Evolutionary conservation across 163 green algal species (phyloP), one percentile per base, ranked within the genome.

Genomic region (Chlorella variabilis): DNA sequence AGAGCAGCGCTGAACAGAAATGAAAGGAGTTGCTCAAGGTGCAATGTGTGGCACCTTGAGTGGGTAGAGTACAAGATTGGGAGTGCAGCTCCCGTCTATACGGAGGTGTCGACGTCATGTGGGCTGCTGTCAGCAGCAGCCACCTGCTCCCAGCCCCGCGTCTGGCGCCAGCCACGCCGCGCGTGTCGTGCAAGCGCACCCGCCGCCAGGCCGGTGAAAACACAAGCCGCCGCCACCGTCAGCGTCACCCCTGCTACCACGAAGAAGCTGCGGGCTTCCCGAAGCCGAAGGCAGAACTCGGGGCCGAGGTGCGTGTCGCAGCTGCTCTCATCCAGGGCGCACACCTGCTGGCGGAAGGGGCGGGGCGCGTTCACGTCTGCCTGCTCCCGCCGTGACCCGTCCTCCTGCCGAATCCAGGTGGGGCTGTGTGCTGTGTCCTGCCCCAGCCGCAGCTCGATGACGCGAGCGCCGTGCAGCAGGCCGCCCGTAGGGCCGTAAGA

Each of bases 381-480:
- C 54, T 62, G 15, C 54, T 9, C 5, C 54, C 15, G 13, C 15
- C 23, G n/a, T 18, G 59, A 39, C 8, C 59, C 59, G 18, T 67
- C 59, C 59, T 67, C n/a, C 59, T 67, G 59, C 7, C 59, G 59
- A 38, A 67, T 67, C 59, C 59, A 67, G 6, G 59, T 67, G 7
- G 27, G 7, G 29, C 59, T 79, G 4, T 27, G 18, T 2, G 54
- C 65, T 4, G 67, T 39, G 42, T 68, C 66, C 66, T 79, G 29
- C 0, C 78, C 78, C 41, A 68, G 15, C 17, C 38, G 65, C 36
- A 83, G 63, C 48, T 75, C 66, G n/a, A 83, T 83, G 7, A 83
- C 66, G 13, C 78, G 65, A 4, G 78, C 66, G 6, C 78, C 78
- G 9, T 36, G 68, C 65, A 48, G 63, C 51, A 56, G 36, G 39